Conservation (phyloP, 768 basidiomycete species). For the Sporobolomyces pararoseus region DNA sequence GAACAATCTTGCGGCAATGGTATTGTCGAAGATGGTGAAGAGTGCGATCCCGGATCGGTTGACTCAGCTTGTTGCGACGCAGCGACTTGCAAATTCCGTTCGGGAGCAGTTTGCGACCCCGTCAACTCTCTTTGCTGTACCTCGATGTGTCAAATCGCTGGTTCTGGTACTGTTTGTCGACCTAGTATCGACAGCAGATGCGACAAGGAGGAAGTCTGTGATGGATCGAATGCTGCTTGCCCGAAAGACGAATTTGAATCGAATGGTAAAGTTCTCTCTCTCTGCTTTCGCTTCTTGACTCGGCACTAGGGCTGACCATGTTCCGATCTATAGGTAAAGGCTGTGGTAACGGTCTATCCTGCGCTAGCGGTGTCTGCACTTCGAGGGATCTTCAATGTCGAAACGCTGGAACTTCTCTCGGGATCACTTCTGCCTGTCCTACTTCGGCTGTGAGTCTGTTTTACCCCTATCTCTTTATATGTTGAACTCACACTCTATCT, state of each 20-base stretch:
- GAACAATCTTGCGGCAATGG: slow-evolving; percentile 58
- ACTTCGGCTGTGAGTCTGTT: slow-evolving; percentile 45
- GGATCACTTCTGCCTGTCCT: slow-evolving; percentile 64
- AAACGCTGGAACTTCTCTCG: slow-evolving; percentile 67
- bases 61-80: slow-evolving; percentile 65
- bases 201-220: slow-evolving; percentile 53
- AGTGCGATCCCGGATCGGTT: slow-evolving; percentile 74
- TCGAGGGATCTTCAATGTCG: slow-evolving; percentile 70
- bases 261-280: slow-evolving; percentile 23
- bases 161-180: slow-evolving; percentile 58
- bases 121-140: slow-evolving; percentile 72
- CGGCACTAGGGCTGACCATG: background rate
- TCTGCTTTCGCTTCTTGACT: slow-evolving; percentile 13
- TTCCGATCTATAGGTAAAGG: slow-evolving; percentile 55
- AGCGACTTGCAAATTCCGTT: slow-evolving; percentile 59
- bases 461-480: background rate
- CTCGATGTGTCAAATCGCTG: slow-evolving; percentile 62
- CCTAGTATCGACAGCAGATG: slow-evolving; percentile 64
- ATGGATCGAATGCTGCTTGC: slow-evolving; percentile 23
- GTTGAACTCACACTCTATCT: background rate
- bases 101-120: slow-evolving; percentile 73
- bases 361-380: slow-evolving; percentile 75
- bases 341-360: slow-evolving; percentile 67
- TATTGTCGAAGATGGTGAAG: slow-evolving; percentile 75
- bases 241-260: slow-evolving; percentile 35